Conservation (phyloP, 306 rosid species). For the Cajanus cajan region DNA sequence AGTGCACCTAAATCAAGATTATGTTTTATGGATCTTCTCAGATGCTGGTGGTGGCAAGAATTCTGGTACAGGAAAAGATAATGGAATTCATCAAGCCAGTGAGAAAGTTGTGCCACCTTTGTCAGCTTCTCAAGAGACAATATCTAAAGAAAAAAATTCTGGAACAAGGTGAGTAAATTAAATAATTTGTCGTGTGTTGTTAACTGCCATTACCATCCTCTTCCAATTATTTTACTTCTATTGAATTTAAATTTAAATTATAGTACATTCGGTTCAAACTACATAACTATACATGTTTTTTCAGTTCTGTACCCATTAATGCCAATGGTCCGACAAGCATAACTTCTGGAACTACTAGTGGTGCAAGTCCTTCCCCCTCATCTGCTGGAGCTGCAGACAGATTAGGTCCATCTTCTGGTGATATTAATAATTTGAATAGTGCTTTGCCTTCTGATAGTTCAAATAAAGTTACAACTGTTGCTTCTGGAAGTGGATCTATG, state of each 20-base stretch:
- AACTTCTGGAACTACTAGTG: constrained; percentile 48
- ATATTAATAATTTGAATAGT: constrained; percentile 43
- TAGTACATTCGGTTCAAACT: constrained; percentile 15
- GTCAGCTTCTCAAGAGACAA: constrained; percentile 58
- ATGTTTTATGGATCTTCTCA: constrained; percentile 40
- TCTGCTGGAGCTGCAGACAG: constrained; percentile 44
- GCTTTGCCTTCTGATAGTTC: constrained; percentile 42
- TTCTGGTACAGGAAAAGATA: constrained; percentile 61
- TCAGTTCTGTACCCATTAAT: constrained; percentile 57
- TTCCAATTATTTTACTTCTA: constrained; percentile 4
- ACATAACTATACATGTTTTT: constrained; percentile 33
- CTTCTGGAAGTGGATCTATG: constrained; percentile 42
- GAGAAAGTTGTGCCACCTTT: constrained; percentile 57
- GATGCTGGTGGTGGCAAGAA: constrained; percentile 73
- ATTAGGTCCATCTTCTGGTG: constrained; percentile 44
- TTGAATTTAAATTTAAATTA: constrained; percentile 16
- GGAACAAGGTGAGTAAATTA: constrained; percentile 52
- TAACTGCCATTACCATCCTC: not conserved
- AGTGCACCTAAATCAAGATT: constrained; percentile 22
- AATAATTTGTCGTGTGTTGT: not conserved
- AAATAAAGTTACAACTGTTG: constrained; percentile 36
- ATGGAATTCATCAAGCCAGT: constrained; percentile 58
- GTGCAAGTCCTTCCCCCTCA: constrained; percentile 40
- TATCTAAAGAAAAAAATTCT: constrained; percentile 55
- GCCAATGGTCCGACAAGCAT: constrained; percentile 53